These are phyloP conservation scores for Solanum peruvianum DNA, from an alignment of 257 asterid species.

Conservation along the genomic window DNA sequence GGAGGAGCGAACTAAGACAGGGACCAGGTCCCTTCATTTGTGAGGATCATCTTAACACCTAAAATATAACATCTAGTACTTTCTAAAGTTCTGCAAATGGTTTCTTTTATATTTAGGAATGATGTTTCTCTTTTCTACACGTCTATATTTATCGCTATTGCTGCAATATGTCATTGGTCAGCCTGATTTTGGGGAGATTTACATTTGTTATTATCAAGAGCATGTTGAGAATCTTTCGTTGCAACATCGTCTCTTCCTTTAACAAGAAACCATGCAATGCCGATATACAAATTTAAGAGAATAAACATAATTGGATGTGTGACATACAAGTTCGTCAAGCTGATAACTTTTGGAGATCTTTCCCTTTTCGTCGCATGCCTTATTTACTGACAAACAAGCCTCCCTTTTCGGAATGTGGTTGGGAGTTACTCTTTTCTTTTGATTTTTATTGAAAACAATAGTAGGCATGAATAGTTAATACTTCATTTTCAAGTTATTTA, in stretches of 20 bases:
- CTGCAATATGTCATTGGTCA: not conserved
- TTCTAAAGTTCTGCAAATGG: not conserved
- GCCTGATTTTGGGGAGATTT: constrained; percentile 1
- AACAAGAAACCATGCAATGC: constrained; percentile 1
- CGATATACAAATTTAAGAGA: not conserved
- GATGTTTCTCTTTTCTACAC: not conserved
- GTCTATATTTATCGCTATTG: not conserved
- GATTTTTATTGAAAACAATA: not conserved
- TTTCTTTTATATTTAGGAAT: not conserved
- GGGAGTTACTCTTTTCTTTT: not conserved
- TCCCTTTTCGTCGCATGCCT: too few relatives aligned
- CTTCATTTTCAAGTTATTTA: too few relatives aligned
- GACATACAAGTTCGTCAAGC: not conserved
- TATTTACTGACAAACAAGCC: too few relatives aligned
- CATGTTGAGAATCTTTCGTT: not conserved
- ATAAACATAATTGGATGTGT: not conserved
- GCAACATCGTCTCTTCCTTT: constrained; percentile 1
- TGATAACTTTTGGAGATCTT: too few relatives aligned
- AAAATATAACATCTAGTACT: not conserved
- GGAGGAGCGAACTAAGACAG: too few relatives aligned
- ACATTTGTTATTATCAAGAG: not conserved
- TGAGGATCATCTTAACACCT: too few relatives aligned
- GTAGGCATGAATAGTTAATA: too few relatives aligned
- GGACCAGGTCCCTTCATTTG: too few relatives aligned
- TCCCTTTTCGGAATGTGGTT: too few relatives aligned